Percentiles rank a stretch among this genome's conserved stretches.
Evolutionary conservation across 2,329 filamentous ascomycete species (phyloP).

Genomic region (Colletotrichum zoysiae): DNA sequence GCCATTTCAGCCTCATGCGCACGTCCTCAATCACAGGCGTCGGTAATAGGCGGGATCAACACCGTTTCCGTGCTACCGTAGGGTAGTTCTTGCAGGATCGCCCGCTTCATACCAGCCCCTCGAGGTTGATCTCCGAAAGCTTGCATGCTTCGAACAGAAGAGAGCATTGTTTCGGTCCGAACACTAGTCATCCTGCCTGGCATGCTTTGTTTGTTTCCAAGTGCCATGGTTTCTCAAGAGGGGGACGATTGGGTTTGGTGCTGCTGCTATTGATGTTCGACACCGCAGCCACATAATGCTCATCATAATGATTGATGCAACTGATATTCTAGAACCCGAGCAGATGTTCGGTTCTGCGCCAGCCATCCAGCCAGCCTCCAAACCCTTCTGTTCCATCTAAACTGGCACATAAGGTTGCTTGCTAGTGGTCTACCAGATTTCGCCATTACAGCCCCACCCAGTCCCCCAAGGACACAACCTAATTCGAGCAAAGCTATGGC

Average conservation of each 20-base stretch:
- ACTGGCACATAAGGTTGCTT: background rate
- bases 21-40: background rate
- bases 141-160: slow-evolving; percentile 21
- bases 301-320: slow-evolving; percentile 7
- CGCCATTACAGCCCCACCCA: slow-evolving; percentile 27
- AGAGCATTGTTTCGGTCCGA: background rate
- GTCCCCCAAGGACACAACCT: slow-evolving; percentile 25
- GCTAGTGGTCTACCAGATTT: background rate
- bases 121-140: slow-evolving; percentile 12
- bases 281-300: slow-evolving; percentile 1
- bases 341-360: slow-evolving; percentile 26
- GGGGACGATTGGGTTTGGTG: background rate
- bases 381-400: slow-evolving; percentile 24
- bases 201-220: background rate
- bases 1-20: slow-evolving; percentile 14
- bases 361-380: slow-evolving; percentile 25
- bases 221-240: background rate
- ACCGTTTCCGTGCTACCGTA: background rate
- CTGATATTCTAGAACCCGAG: slow-evolving; percentile 12
- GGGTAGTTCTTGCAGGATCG: background rate
- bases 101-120: background rate
- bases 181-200: background rate
- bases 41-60: background rate
- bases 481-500: slow-evolving; percentile 36
- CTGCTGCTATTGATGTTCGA: slow-evolving; percentile 9